phyloP scores from a whole-genome alignment of 2,329 filamentous ascomycete species.

The Tetracladium maxilliforme region DNA sequence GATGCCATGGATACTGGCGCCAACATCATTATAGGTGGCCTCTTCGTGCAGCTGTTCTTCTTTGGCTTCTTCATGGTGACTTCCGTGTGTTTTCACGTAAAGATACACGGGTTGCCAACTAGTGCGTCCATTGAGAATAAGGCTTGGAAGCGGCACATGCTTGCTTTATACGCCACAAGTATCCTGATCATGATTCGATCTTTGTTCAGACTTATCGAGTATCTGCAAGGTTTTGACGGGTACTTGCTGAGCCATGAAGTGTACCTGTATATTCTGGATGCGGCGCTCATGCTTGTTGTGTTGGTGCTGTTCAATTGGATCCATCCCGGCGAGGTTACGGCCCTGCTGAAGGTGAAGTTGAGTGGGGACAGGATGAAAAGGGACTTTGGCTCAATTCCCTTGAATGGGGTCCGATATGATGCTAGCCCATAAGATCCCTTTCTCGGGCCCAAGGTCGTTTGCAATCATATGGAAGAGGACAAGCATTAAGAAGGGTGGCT shows the following conservation, averaged over 20 bases:
- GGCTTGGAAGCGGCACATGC: slow-evolving; percentile 19
- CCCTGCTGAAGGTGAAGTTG: slow-evolving; percentile 12
- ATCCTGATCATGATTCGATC: slow-evolving; percentile 26
- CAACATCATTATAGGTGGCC: slow-evolving; percentile 28
- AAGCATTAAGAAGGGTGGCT: too few relatives aligned
- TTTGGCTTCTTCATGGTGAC: slow-evolving; percentile 32
- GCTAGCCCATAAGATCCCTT: too few relatives aligned
- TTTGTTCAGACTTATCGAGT: slow-evolving; percentile 29
- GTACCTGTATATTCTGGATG: slow-evolving; percentile 25
- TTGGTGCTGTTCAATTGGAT: slow-evolving; percentile 17
- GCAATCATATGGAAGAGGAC: too few relatives aligned
- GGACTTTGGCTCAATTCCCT: too few relatives aligned
- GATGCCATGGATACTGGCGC: slow-evolving; percentile 15
- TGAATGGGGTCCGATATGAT: too few relatives aligned
- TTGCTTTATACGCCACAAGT: slow-evolving; percentile 22
- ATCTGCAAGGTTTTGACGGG: slow-evolving; percentile 22
- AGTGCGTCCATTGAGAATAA: slow-evolving; percentile 5
- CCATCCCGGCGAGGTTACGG: slow-evolving; percentile 15
- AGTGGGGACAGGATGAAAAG: too few relatives aligned
- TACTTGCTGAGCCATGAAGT: slow-evolving; percentile 24
- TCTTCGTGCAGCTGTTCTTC: slow-evolving; percentile 32
- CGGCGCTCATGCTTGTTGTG: slow-evolving; percentile 22
- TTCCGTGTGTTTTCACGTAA: slow-evolving; percentile 24
- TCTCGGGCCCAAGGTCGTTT: too few relatives aligned
- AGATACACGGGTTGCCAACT: slow-evolving; percentile 16